phyloP scores from a whole-genome alignment of 495 filamentous ascomycete species.

The Talaromyces ruber region DNA sequence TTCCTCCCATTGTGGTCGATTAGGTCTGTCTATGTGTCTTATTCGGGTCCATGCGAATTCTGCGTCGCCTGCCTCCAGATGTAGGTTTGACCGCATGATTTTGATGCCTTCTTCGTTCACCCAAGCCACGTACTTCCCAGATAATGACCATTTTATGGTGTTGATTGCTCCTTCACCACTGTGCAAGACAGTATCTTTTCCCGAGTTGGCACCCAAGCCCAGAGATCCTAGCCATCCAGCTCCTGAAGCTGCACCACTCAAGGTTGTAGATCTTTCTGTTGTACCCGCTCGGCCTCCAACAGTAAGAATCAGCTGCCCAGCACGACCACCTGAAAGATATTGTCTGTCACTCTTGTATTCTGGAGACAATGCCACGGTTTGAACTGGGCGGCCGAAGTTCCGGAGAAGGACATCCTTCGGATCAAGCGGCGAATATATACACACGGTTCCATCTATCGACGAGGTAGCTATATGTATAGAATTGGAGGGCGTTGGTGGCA shows the following conservation, averaged over 20 bases:
- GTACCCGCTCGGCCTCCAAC: conserved; percentile 67
- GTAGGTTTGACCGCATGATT: conserved; percentile 86
- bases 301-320: conserved; percentile 86
- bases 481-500: conserved; percentile 69
- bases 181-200: conserved; percentile 83
- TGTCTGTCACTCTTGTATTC: conserved; percentile 82
- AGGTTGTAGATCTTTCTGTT: conserved; percentile 71
- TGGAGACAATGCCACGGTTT: conserved; percentile 82
- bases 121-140: conserved; percentile 88
- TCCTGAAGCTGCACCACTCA: conserved; percentile 68
- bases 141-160: conserved; percentile 85
- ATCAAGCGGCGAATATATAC: conserved; percentile 72
- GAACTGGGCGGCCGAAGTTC: conserved; percentile 88
- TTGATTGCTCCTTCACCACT: conserved; percentile 87
- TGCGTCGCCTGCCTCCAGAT: conserved; percentile 64
- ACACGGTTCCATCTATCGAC: conserved; percentile 93
- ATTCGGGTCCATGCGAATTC: conserved; percentile 95
- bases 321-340: conserved; percentile 84
- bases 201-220: conserved; percentile 65
- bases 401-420: conserved; percentile 75
- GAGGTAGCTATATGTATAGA: conserved; percentile 87
- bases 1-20: conserved; percentile 76
- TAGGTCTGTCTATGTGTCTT: conserved; percentile 79
- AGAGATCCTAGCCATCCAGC: conserved; percentile 89
- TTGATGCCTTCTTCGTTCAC: conserved; percentile 94